A percentile compares a stretch with the other conserved stretches of the same genome.
Evolutionary conservation across 257 asterid species (phyloP).

Genomic region (Lavandula angustifolia): DNA sequence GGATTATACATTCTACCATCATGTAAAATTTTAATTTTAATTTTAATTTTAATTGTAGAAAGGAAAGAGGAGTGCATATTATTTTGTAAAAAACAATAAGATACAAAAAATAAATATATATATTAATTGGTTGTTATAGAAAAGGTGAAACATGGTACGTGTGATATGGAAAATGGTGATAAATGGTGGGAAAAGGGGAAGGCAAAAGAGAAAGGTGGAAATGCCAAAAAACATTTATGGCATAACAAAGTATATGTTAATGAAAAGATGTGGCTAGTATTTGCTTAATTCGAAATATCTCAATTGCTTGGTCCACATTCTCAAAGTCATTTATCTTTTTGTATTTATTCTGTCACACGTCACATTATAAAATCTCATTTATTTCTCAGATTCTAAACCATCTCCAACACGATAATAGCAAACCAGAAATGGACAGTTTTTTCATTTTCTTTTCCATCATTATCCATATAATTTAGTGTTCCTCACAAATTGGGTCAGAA

Average conservation of each 20-base stretch:
- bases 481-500: too few relatives aligned
- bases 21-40: too few relatives aligned
- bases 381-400: too few relatives aligned
- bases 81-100: background rate
- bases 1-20: too few relatives aligned
- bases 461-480: too few relatives aligned
- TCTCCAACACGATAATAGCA: too few relatives aligned
- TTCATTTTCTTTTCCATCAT: too few relatives aligned
- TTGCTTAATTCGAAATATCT: constrained; percentile 34
- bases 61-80: too few relatives aligned
- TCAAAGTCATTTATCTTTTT: background rate
- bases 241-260: background rate
- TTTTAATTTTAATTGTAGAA: too few relatives aligned
- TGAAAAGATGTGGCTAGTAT: constrained; percentile 28
- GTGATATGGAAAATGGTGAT: constrained; percentile 13
- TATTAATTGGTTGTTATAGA: background rate
- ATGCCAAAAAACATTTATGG: constrained; percentile 32
- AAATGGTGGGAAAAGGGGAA: constrained; percentile 18
- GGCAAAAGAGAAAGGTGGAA: constrained; percentile 17
- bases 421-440: too few relatives aligned
- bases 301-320: constrained; percentile 28
- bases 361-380: constrained; percentile 2
- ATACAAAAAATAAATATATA: background rate
- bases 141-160: constrained; percentile 13
- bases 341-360: background rate